Base-by-base conservation (phyloP, 148 eudicot species). In the Persicaria tinctoria region DNA sequence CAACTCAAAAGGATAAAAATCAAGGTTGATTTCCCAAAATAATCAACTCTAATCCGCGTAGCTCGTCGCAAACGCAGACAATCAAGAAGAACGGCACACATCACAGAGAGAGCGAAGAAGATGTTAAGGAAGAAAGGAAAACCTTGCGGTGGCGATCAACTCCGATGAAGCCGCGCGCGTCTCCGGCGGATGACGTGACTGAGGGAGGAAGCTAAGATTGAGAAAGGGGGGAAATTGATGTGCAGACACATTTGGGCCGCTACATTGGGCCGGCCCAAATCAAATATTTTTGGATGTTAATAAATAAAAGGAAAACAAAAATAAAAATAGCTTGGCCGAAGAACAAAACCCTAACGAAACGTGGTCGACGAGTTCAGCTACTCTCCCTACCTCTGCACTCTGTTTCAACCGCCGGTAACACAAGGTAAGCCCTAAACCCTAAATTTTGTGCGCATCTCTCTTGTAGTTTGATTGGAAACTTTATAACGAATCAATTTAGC, bases 391-490 rank as follows among this genome's bases (percentile, higher is more conserved):
- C 68, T 60, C 68, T 60, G 68, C 44, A 18, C 68, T 27, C 27
- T 8, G 41, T 20, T 60, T 60, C 68, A 60, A 60, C 68, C 27
- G 63, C 63, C 63, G 20, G 18, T 57, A 57, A 0, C 63, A 18
- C 63, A 7, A 57, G 68, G 68, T 60, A 60, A 60, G 4, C 68
- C 45, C 68, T 60, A 60, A 60, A 27, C 68, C 68, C 68, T 60
- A 60, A 60, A 14, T 7, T n/a, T 3, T 4, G 6, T 16, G 16
- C 59, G 16, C 18, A 16, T n/a, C 59, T 16, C 23, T 18, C 20
- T 54, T 54, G 5, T 57, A 17, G 10, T 57, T 57, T 5, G 1
- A 8, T 57, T 10, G 3, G 16, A 57, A 3, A 57, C 3, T 18
- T 57, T 18, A 57, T 17, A 57, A 17, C 32, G 18, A 18, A 8